phyloP scores from a whole-genome alignment of 2,329 filamentous ascomycete genomes.

The Zasmidium cellare region DNA sequence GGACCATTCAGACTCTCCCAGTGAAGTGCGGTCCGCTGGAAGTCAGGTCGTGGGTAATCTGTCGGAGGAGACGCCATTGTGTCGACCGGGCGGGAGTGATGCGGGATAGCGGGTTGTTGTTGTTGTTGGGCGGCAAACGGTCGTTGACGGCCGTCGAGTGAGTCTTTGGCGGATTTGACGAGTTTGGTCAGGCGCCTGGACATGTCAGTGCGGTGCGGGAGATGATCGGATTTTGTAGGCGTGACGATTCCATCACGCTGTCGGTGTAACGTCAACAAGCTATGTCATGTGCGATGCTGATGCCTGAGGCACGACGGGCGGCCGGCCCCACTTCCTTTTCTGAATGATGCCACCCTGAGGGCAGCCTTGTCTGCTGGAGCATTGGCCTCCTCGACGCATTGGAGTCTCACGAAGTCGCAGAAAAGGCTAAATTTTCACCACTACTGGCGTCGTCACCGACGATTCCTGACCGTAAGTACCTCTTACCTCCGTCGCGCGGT shows the following conservation, averaged over 20 bases:
- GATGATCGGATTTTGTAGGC: too few relatives aligned
- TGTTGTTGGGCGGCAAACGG: constrained; percentile 6
- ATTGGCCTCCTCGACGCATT: too few relatives aligned
- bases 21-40: constrained; percentile 54
- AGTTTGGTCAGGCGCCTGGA: constrained; percentile 18
- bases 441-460: too few relatives aligned
- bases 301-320: background rate
- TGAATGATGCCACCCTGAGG: too few relatives aligned
- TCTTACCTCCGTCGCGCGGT: too few relatives aligned
- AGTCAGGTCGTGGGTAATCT: constrained; percentile 65
- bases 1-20: constrained; percentile 64
- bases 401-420: too few relatives aligned
- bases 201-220: too few relatives aligned
- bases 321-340: too few relatives aligned
- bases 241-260: too few relatives aligned
- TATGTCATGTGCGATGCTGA: background rate
- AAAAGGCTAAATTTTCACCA: too few relatives aligned
- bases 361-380: too few relatives aligned
- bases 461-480: too few relatives aligned
- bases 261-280: background rate
- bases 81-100: constrained; percentile 2
- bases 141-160: background rate
- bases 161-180: constrained; percentile 16
- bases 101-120: constrained; percentile 8
- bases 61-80: constrained; percentile 13